These are phyloP conservation scores for Wickerhamomyces bisporus DNA, from an alignment of 805 yeast species.

Conservation along the genomic window DNA sequence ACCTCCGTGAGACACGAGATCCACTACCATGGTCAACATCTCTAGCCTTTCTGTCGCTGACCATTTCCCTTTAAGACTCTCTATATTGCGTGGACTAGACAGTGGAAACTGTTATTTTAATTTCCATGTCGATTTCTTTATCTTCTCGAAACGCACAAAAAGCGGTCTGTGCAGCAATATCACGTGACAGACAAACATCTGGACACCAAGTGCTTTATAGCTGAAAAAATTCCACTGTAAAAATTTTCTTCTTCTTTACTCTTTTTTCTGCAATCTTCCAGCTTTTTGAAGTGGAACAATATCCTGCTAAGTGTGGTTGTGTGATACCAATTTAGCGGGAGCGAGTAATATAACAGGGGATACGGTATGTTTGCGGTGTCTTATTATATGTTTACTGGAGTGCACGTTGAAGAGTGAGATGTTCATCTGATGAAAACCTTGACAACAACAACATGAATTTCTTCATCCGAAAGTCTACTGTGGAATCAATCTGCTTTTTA, in stretches of 20 bases:
- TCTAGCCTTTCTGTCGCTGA: not conserved
- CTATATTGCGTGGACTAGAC: too few species aligned
- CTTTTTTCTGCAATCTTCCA: conserved; percentile 2
- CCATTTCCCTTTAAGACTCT: too few species aligned
- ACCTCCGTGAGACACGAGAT: conserved; percentile 7
- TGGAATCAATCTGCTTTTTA: conserved; percentile 65
- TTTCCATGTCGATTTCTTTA: not conserved
- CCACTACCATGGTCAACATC: not conserved
- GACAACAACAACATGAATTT: conserved; percentile 54
- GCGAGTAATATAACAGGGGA: too few species aligned
- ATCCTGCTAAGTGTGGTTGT: too few species aligned
- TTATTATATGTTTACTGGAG: too few species aligned
- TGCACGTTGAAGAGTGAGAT: too few species aligned
- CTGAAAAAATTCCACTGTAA: not conserved
- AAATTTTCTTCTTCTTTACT: not conserved
- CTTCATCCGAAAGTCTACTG: conserved; percentile 66
- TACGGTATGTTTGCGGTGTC: too few species aligned
- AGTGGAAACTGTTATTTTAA: too few species aligned
- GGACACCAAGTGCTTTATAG: too few species aligned
- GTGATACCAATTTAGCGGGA: too few species aligned
- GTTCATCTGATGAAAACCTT: conserved; percentile 34
- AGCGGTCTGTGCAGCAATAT: not conserved
- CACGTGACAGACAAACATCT: too few species aligned
- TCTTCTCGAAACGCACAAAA: not conserved
- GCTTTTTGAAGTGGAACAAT: too few species aligned